Evolutionary conservation across 176 grass and related monocot species (phyloP), one percentile per base, ranked within the genome.

Genomic region (Aegilops speltoides): DNA sequence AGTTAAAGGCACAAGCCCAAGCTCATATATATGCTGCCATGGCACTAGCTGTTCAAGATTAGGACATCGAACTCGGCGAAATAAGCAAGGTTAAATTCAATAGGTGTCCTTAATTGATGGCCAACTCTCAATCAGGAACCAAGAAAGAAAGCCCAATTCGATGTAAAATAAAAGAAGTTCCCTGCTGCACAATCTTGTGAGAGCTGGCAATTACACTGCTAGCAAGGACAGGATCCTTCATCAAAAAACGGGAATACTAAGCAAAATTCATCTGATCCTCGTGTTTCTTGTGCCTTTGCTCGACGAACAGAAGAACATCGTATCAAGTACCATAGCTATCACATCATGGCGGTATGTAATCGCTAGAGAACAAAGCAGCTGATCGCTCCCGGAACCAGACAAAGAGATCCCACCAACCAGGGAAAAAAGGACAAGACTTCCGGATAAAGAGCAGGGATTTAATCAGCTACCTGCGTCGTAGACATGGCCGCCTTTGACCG

Each of bases 401-500:
- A 92, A 78, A 79, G 28, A 20, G 45, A 46, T 50, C 50, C 60
- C 20, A 90, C 84, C 77, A 65, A 88, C 52, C 33, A 37, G 52
- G 6, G 28, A 8, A 69, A 59, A 71, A 70, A 8, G 54, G 50
- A 72, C 22, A 67, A 17, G 80, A 28, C 36, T 37, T 69, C 17
- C n/a, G 24, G 76, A 73, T 15, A 45, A 24, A 50, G 31, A 5
- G 22, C 7, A 31, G 1, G 26, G 4, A 50, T 82, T 48, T 16
- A 59, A 2, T 64, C 41, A 50, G 67, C 10, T 6, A 98, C 96
- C 93, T 91, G 96, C 86, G 78, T 96, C 93, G 76, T 94, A 91
- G 72, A 96, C 93, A 24, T 94, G 86, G 81, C 93, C 91, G 66
- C 64, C 89, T 82, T 98, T 98, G 59, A 90, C 78, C 11, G 86